Evolutionary conservation across 495 filamentous ascomycete species (phyloP).

Genomic region (Bacidia gigantensis): DNA sequence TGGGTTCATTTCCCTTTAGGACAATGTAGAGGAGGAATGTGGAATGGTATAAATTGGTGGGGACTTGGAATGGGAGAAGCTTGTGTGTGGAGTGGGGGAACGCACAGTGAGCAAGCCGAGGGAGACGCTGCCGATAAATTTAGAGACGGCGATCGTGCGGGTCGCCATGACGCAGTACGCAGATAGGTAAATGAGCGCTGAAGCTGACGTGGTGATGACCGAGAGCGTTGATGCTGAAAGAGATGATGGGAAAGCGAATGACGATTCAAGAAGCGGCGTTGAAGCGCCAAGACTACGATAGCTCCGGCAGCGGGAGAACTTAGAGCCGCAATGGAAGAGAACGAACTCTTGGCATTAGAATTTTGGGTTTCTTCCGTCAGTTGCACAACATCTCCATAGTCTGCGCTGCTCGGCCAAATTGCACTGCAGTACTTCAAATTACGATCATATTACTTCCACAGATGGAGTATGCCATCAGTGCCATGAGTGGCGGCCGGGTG

Average conservation of each 20-base stretch:
- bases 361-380: neutral
- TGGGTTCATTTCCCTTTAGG: neutral
- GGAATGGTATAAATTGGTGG: neutral
- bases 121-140: conserved; percentile 81
- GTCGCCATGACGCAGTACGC: neutral
- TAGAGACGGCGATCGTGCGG: conserved; percentile 46
- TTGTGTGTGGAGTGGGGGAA: conserved; percentile 12
- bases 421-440: too few species aligned
- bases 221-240: neutral
- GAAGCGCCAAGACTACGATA: neutral
- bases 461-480: too few species aligned
- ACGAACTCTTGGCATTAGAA: neutral
- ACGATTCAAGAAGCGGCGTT: neutral
- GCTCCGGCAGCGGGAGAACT: neutral
- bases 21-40: neutral
- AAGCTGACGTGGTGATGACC: neutral
- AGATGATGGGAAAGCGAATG: neutral
- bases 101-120: conserved; percentile 76
- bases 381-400: too few species aligned
- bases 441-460: too few species aligned
- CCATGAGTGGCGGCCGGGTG: too few species aligned
- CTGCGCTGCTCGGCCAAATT: too few species aligned
- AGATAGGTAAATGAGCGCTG: neutral
- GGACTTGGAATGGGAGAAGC: neutral
- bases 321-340: neutral